These are phyloP conservation scores for Lanmaoa rubissima DNA, from an alignment of 768 basidiomycete genomes.

Conservation along the genomic window DNA sequence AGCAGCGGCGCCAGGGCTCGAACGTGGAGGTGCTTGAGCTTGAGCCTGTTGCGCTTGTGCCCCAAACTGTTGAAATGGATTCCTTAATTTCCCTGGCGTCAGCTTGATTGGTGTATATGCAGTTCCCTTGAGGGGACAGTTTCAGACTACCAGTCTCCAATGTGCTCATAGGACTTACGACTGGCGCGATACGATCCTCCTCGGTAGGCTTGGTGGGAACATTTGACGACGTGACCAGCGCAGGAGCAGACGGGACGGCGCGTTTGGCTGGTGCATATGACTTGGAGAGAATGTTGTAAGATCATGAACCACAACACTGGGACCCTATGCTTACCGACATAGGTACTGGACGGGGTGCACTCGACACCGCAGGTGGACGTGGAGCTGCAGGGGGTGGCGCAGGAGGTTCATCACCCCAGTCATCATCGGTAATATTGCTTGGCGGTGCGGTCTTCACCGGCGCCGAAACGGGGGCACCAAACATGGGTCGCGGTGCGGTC, in stretches of 20 bases:
- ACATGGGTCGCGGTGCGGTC: constrained; percentile 47
- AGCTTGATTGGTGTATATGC: constrained; percentile 87
- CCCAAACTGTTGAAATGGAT: constrained; percentile 70
- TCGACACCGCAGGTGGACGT: constrained; percentile 48
- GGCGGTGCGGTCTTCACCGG: constrained; percentile 37
- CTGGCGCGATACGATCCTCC: constrained; percentile 82
- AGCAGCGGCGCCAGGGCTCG: constrained; percentile 5
- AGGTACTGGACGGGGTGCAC: constrained; percentile 40
- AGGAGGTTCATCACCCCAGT: constrained; percentile 57
- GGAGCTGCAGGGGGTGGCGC: constrained; percentile 42
- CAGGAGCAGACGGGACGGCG: constrained; percentile 32
- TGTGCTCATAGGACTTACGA: constrained; percentile 36
- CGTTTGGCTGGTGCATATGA: constrained; percentile 27
- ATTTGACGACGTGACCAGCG: constrained; percentile 44
- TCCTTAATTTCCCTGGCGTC: constrained; percentile 83
- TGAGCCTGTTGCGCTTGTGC: constrained; percentile 41
- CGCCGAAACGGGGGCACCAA: constrained; percentile 45
- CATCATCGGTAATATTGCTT: constrained; percentile 48
- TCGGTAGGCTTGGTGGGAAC: constrained; percentile 65
- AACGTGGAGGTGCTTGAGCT: constrained; percentile 29
- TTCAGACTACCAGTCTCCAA: neutral
- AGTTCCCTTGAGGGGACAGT: constrained; percentile 49
- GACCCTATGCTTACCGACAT: constrained; percentile 33
- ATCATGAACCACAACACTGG: neutral
- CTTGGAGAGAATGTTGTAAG: constrained; percentile 8